Percentiles rank a stretch among this genome's conserved stretches.
These are phyloP conservation scores for Vanrija sp. DNA, from an alignment of 1,284 basidiomycete genomes.

Conservation along the genomic window DNA sequence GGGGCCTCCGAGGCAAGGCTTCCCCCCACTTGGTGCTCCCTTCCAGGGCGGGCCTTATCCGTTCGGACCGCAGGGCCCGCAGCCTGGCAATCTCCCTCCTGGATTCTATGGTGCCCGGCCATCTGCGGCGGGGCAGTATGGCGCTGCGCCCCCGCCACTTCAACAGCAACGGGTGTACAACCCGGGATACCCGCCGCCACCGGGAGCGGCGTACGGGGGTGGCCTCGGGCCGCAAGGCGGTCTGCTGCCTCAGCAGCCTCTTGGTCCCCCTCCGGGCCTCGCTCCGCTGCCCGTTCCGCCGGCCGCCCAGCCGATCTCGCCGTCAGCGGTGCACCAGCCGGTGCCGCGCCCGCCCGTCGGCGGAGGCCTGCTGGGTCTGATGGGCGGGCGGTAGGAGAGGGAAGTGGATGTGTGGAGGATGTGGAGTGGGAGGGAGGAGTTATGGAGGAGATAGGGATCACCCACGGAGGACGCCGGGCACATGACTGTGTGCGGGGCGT, in stretches of 20 bases:
- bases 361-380: conserved; percentile 13
- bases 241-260: not conserved
- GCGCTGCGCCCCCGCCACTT: not conserved
- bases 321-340: conserved; percentile 17
- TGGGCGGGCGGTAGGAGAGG: conserved; percentile 1
- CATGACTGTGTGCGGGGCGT: too few relatives aligned
- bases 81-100: not conserved
- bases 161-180: not conserved
- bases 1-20: not conserved
- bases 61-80: not conserved
- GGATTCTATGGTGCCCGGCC: too few relatives aligned
- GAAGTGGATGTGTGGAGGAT: too few relatives aligned
- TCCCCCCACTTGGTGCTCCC: not conserved
- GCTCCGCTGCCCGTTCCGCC: conserved; percentile 2
- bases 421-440: too few relatives aligned
- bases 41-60: not conserved
- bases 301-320: conserved; percentile 5
- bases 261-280: not conserved
- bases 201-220: not conserved
- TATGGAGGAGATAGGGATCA: too few relatives aligned
- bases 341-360: conserved; percentile 20
- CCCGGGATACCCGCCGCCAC: not conserved
- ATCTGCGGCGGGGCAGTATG: too few relatives aligned
- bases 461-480: too few relatives aligned
- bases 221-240: not conserved